Conservation (phyloP, 345 rosid species). For the Syzygium oleosum region DNA sequence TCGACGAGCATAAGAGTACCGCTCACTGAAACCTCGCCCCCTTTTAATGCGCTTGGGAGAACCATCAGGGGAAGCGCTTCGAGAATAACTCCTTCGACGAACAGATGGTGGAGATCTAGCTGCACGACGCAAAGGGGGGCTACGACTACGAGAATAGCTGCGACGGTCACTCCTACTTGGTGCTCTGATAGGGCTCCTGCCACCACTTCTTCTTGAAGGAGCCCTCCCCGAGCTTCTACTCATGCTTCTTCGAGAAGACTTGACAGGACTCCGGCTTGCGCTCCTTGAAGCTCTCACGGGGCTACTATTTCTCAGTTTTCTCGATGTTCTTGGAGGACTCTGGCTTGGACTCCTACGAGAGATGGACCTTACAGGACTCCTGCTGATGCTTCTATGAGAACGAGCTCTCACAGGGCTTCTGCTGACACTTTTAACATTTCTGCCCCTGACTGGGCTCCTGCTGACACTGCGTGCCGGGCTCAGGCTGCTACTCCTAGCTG, state of each 20-base stretch:
- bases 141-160: conserved; percentile 52
- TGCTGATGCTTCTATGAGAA: conserved; percentile 37
- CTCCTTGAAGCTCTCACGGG: conserved; percentile 1
- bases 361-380: conserved; percentile 38
- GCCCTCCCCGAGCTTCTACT: conserved; percentile 39
- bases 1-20: conserved; percentile 80
- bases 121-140: conserved; percentile 38
- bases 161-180: conserved; percentile 46
- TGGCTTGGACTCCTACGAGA: conserved; percentile 30
- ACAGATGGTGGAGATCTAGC: conserved; percentile 52
- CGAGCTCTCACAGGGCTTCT: conserved; percentile 29
- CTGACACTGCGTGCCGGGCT: conserved; percentile 44
- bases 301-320: background rate
- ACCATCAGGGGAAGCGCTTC: conserved; percentile 73
- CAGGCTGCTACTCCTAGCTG: conserved; percentile 22
- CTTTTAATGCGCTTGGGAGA: conserved; percentile 81
- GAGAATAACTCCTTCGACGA: conserved; percentile 67
- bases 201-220: conserved; percentile 7
- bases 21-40: conserved; percentile 90
- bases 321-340: conserved; percentile 15
- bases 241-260: conserved; percentile 28
- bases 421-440: conserved; percentile 19
- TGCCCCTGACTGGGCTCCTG: conserved; percentile 40
- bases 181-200: conserved; percentile 15
- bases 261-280: conserved; percentile 1